Evolutionary conservation across 768 basidiomycete genomes (phyloP), one percentile per base, ranked within the genome.

Genomic region (Phanerochaete carnosa): DNA sequence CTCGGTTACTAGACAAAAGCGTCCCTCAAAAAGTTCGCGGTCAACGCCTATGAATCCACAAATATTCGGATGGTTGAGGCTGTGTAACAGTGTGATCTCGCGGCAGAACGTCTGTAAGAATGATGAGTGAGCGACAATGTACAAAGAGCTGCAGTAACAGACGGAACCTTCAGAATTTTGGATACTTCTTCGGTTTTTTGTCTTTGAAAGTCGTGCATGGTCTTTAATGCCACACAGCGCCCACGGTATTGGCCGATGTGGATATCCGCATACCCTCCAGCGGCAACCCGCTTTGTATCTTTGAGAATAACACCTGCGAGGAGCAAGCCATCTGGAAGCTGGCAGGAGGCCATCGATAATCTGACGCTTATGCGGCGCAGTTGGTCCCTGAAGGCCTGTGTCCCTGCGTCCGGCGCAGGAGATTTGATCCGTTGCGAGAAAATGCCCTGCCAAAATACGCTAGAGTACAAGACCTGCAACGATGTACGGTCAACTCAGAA

Each of bases 1-100:
- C 12, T 29, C n/a, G 3, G 61, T 49, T 22, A 62, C 26, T 37
- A 62, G 46, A 23, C 61, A 62, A 15, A 59, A 39, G 7, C 19
- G 49, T 4, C 49, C 29, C 9, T 13, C 7, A 45, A 51, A 59
- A 30, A 29, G 22, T 2, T 59, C 35, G 45, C 28, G 32, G 49
- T 35, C 29, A 3, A 52, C 49, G 11, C 58, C 58, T 12, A 28
- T 29, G 11, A 59, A 32, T 22, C 22, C 33, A 32, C 22, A 45
- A 25, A 59, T 32, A 51, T 59, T 45, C 15, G 58, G 23, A 45
- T 59, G 58, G 7, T 51, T 3, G n/a, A 59, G 49, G 8, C 25
- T 46, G 11, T 51, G 45, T 26, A 45, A 28, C 22, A 45, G 49
- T 6, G 35, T 6, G 8, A 45, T 45, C 39, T 59, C 58, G 11